A percentile compares a stretch with the other conserved stretches of the same genome.
These are phyloP conservation scores for Xylaria sp. DNA, from an alignment of 495 filamentous ascomycete species.

Conservation along the genomic window DNA sequence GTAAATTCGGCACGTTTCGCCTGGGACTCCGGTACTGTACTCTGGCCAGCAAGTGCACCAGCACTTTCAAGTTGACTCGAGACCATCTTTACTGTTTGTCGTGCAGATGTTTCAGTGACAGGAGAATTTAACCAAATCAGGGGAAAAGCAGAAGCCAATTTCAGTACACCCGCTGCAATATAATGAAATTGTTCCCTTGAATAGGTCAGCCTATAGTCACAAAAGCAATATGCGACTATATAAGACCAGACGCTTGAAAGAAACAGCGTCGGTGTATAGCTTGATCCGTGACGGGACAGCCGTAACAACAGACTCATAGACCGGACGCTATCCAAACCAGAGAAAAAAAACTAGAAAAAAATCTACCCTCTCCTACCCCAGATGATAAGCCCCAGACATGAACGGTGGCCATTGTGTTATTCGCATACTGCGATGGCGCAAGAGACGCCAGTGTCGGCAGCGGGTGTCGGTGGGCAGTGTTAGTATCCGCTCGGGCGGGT, in stretches of 20 bases:
- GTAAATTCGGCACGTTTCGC: constrained; percentile 41
- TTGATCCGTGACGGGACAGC: not conserved
- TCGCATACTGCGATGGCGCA: constrained; percentile 27
- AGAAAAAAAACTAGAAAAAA: constrained; percentile 21
- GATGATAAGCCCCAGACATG: constrained; percentile 11
- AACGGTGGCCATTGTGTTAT: constrained; percentile 26
- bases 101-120: not conserved
- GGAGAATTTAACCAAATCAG: not conserved
- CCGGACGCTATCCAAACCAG: not conserved
- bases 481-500: constrained; percentile 28
- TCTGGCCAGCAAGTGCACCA: constrained; percentile 31
- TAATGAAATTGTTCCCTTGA: not conserved
- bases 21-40: constrained; percentile 39
- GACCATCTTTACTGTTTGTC: constrained; percentile 30
- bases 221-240: constrained; percentile 9
- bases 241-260: constrained; percentile 2
- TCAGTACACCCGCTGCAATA: not conserved
- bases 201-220: not conserved
- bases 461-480: constrained; percentile 24
- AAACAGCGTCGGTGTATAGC: not conserved
- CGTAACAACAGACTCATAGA: not conserved
- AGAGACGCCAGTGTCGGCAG: constrained; percentile 27
- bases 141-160: not conserved
- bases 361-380: constrained; percentile 3
- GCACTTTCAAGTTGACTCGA: constrained; percentile 36